Evolutionary conservation across 495 filamentous ascomycete genomes (phyloP).

Genomic region (Entonaema liquescens): DNA sequence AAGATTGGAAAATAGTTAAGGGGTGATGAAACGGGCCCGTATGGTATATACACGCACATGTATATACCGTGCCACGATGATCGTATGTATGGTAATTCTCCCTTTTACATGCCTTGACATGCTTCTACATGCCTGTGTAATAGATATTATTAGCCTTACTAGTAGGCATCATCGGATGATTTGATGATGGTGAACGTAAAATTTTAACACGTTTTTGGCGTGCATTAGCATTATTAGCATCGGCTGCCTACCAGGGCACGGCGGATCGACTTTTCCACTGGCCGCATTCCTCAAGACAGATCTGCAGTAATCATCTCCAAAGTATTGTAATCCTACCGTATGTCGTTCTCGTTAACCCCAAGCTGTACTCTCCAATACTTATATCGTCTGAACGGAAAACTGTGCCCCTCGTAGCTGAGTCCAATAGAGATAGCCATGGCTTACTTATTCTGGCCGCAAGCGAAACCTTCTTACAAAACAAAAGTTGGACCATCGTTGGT

Average conservation of each 20-base stretch:
- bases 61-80: not conserved
- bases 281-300: conserved; percentile 24
- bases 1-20: conserved; percentile 29
- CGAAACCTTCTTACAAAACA: not conserved
- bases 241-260: conserved; percentile 11
- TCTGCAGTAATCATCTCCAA: conserved; percentile 38
- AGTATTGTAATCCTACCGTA: conserved; percentile 27
- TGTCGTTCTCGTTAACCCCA: conserved; percentile 23
- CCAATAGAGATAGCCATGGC: conserved; percentile 18
- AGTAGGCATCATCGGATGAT: conserved; percentile 22
- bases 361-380: conserved; percentile 9
- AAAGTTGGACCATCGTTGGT: not conserved
- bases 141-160: conserved; percentile 22
- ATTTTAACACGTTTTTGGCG: conserved; percentile 26
- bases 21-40: not conserved
- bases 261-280: conserved; percentile 33
- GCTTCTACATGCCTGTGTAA: not conserved
- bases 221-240: conserved; percentile 33
- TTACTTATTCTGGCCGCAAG: not conserved
- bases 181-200: conserved; percentile 19
- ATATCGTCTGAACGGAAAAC: conserved; percentile 3
- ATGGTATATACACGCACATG: not conserved
- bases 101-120: not conserved
- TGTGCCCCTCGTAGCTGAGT: conserved; percentile 23
- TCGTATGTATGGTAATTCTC: not conserved